Evolutionary conservation across 768 basidiomycete genomes (phyloP), one percentile per base, ranked within the genome.

Genomic region (Leucogyrophana mollusca): DNA sequence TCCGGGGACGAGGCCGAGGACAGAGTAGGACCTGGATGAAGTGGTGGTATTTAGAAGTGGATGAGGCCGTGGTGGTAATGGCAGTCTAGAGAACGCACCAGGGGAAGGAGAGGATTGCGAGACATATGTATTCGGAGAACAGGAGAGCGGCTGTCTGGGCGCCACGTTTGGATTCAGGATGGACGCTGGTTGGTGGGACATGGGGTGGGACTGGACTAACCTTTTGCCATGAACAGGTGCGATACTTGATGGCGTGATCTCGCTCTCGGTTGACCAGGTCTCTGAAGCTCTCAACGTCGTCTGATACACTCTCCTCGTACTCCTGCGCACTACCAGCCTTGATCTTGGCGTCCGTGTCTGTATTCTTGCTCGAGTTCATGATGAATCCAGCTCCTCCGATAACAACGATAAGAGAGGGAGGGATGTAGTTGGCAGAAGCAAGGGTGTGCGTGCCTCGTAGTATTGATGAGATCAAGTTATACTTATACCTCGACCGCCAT

Each of bases 181-280:
- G n/a, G 20, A 21, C n/a, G 9, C 25, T 11, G 18, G 37, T 18
- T 47, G 21, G 40, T 30, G 13, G 27, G 6, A 30, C 27, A 30
- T 30, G 18, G 13, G 11, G 27, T 9, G 24, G 23, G 6, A n/a
- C 20, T 21, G 3, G 25, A 49, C 57, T 25, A n/a, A 73, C 73
- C 64, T 74, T 76, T 46, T 76, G 72, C 74, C 74, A 76, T 13
- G 71, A 72, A 50, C 73, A 74, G 16, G 72, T 69, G 46, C 72
- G 56, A 41, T 62, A 72, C 48, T 70, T 64, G 44, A 72, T 69
- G 4, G 55, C 60, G 51, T 72, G 55, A 8, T 56, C 57, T 16
- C 45, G 57, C 49, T 69, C 68, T 30, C 52, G 40, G 5, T 14
- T 23, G 42, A 43, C 27, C 4, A 43, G 30, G 24, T 43, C 42